Percentiles rank a stretch among this genome's conserved stretches.
These are phyloP conservation scores for Rhodamnia argentea DNA, from an alignment of 345 rosid genomes.

Conservation along the genomic window DNA sequence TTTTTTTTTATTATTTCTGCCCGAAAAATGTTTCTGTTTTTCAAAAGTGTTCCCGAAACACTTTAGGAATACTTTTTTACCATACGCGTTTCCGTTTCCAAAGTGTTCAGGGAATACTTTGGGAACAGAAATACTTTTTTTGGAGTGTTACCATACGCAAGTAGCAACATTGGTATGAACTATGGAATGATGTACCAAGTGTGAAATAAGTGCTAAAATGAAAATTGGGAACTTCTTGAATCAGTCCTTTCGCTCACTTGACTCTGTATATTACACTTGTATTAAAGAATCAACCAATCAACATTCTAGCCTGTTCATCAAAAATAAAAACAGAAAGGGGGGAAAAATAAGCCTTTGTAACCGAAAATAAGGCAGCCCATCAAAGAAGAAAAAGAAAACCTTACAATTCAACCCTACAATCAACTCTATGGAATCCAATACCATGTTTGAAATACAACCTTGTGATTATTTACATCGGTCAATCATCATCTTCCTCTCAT, in stretches of 20 bases:
- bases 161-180: too few relatives aligned
- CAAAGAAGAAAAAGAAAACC: neutral
- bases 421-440: neutral
- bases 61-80: too few relatives aligned
- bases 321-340: neutral
- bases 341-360: neutral
- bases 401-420: neutral
- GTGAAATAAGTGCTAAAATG: too few relatives aligned
- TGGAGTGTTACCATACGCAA: too few relatives aligned
- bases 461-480: neutral
- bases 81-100: too few relatives aligned
- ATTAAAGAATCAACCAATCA: neutral
- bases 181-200: too few relatives aligned
- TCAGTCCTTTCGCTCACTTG: neutral
- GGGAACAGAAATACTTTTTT: too few relatives aligned
- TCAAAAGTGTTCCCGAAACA: too few relatives aligned
- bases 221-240: too few relatives aligned
- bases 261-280: neutral
- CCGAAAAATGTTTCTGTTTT: too few relatives aligned
- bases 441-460: neutral
- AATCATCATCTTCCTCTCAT: neutral
- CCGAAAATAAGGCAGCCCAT: neutral
- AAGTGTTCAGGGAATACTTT: too few relatives aligned
- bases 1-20: too few relatives aligned
- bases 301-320: neutral